phyloP scores from a whole-genome alignment of 768 basidiomycete genomes.

The Lactarius vividus region DNA sequence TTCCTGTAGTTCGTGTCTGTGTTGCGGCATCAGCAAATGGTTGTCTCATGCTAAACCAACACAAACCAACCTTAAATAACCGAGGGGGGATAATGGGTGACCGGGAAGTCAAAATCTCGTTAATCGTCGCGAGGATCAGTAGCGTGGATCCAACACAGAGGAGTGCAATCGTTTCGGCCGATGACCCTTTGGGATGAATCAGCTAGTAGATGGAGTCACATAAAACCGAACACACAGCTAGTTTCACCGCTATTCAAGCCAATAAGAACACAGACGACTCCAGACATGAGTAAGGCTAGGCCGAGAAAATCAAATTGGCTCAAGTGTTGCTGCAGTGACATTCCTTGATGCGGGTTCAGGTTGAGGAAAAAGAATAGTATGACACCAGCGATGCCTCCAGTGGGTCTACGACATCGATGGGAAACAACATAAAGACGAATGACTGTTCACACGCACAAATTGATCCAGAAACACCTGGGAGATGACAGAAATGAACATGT shows the following conservation, averaged over 20 bases:
- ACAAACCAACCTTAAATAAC: slow-evolving; percentile 55
- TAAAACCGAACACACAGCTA: slow-evolving; percentile 47
- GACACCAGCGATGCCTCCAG: slow-evolving; percentile 60
- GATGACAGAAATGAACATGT: neutral
- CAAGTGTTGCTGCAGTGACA: slow-evolving; percentile 55
- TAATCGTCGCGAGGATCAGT: slow-evolving; percentile 50
- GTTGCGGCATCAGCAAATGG: slow-evolving; percentile 28
- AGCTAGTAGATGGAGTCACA: neutral
- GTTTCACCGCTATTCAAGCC: slow-evolving; percentile 73
- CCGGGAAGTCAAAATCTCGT: slow-evolving; percentile 59
- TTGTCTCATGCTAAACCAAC: neutral
- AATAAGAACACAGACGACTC: slow-evolving; percentile 65
- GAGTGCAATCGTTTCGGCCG: slow-evolving; percentile 57
- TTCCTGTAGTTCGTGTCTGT: slow-evolving; percentile 66
- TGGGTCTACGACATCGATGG: slow-evolving; percentile 50
- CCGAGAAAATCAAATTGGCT: slow-evolving; percentile 71
- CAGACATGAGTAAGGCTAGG: slow-evolving; percentile 56
- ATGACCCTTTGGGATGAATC: slow-evolving; percentile 45
- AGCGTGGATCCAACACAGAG: slow-evolving; percentile 56
- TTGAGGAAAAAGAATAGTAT: slow-evolving; percentile 74
- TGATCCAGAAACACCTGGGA: slow-evolving; percentile 71
- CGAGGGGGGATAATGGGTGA: slow-evolving; percentile 75
- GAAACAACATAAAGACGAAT: neutral
- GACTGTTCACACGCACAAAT: slow-evolving; percentile 47
- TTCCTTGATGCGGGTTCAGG: slow-evolving; percentile 69